These are phyloP conservation scores for Phellopilus nigrolimitatus DNA, from an alignment of 1,284 basidiomycete species.

Conservation along the genomic window DNA sequence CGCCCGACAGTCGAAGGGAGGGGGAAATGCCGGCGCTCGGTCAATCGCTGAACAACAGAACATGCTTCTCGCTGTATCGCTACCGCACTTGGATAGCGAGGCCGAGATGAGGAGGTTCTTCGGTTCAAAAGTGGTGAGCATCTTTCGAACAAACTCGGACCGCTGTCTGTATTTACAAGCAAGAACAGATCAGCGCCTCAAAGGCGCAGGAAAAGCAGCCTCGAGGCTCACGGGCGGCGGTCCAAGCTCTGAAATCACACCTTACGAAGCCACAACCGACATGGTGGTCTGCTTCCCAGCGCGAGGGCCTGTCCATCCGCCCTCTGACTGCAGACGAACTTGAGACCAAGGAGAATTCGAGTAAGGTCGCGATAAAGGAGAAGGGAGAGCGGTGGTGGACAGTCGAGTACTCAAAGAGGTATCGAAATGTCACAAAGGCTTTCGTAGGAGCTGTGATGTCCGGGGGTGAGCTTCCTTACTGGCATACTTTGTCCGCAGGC, in stretches of 20 bases:
- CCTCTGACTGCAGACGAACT: constrained; percentile 54
- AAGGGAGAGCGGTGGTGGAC: constrained; percentile 78
- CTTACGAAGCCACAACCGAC: constrained; percentile 56
- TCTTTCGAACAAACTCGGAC: constrained; percentile 25
- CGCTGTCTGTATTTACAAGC: constrained; percentile 20
- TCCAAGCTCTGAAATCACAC: constrained; percentile 42
- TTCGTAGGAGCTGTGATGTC: constrained; percentile 79
- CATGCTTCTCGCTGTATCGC: constrained; percentile 67
- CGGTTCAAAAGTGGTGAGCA: constrained; percentile 78
- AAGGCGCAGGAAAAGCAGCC: constrained; percentile 30
- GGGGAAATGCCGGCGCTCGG: constrained; percentile 26
- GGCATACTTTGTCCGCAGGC: neutral
- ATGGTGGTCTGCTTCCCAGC: constrained; percentile 59
- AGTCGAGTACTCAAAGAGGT: constrained; percentile 79
- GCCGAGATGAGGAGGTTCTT: constrained; percentile 90
- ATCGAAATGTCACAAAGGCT: constrained; percentile 72
- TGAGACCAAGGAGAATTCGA: constrained; percentile 36
- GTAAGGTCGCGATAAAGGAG: constrained; percentile 36
- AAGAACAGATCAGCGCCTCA: constrained; percentile 27
- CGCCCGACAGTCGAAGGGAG: constrained; percentile 23
- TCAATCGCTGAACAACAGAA: constrained; percentile 36
- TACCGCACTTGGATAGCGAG: constrained; percentile 78
- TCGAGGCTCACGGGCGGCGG: constrained; percentile 25
- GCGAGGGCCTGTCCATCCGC: constrained; percentile 68
- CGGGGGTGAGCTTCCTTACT: constrained; percentile 53